phyloP scores from a whole-genome alignment of 306 rosid genomes.

The Medicago ruthenica region DNA sequence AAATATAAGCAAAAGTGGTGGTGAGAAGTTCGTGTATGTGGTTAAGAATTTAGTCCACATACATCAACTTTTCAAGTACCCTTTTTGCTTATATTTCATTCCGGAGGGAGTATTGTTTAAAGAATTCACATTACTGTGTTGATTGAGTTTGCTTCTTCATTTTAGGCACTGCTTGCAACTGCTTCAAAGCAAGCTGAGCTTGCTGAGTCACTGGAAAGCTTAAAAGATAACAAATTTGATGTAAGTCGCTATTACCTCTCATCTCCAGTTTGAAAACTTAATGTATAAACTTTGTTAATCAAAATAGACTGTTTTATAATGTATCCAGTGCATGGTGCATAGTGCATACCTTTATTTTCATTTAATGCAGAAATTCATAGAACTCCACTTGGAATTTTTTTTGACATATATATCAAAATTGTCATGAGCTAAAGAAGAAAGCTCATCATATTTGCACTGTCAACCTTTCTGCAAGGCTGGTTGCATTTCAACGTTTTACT shows the following conservation, averaged over 20 bases:
- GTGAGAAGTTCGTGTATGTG: no score
- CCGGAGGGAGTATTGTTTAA: background rate
- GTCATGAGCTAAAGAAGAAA: background rate
- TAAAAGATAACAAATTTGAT: conserved; percentile 58
- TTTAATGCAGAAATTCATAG: conserved; percentile 7
- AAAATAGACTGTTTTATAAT: conserved; percentile 1
- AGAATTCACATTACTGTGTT: conserved; percentile 36
- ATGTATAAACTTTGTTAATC: background rate
- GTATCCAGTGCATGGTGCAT: background rate
- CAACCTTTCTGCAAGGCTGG: conserved; percentile 9
- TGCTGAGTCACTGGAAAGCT: conserved; percentile 81
- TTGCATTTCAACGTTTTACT: conserved; percentile 26
- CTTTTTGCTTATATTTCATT: no score
- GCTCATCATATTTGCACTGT: conserved; percentile 22
- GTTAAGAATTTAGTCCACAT: no score
- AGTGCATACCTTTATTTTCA: conserved; percentile 22
- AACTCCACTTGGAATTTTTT: background rate
- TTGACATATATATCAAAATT: background rate
- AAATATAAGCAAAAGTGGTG: no score
- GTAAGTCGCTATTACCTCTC: conserved; percentile 59
- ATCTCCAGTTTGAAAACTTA: conserved; percentile 16
- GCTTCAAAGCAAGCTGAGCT: conserved; percentile 94
- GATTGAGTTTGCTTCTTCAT: conserved; percentile 40
- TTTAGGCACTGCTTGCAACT: conserved; percentile 83
- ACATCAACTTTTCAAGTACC: no score